Percentiles rank a stretch among this genome's conserved stretches.
Evolutionary conservation across 225 moss, liverwort and hornwort species (phyloP).

Genomic region (Anthoceros angustus): DNA sequence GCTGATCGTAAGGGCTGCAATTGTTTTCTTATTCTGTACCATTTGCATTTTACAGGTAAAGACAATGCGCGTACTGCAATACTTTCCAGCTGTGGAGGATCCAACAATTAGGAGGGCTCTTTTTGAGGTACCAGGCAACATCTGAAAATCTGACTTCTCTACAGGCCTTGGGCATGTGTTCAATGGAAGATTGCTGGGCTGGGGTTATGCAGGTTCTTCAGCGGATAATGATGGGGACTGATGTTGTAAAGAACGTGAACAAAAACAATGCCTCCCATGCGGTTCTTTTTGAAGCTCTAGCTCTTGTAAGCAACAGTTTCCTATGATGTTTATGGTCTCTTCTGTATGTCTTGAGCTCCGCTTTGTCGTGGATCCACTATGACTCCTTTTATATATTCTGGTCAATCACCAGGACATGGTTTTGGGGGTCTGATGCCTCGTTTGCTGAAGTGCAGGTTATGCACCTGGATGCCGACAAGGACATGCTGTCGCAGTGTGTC

Average conservation of each 20-base stretch:
- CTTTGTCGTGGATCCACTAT: neutral
- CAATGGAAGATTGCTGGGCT: neutral
- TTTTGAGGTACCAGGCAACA: slow-evolving; percentile 51
- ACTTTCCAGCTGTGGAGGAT: slow-evolving; percentile 78
- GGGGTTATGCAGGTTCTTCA: slow-evolving; percentile 62
- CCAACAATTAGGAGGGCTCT: slow-evolving; percentile 58
- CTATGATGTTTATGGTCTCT: neutral
- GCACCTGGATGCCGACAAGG: slow-evolving; percentile 92
- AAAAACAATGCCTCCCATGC: slow-evolving; percentile 99
- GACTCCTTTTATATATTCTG: neutral
- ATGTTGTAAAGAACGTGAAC: slow-evolving; percentile 95
- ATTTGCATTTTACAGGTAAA: slow-evolving; percentile 45
- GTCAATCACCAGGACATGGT: neutral
- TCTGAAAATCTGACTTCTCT: neutral
- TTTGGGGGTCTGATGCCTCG: neutral
- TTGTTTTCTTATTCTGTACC: no score
- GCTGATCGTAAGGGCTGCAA: neutral
- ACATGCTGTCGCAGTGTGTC: slow-evolving; percentile 96
- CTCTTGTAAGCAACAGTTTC: slow-evolving; percentile 34
- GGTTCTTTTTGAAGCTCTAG: slow-evolving; percentile 91
- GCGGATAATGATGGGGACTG: slow-evolving; percentile 77
- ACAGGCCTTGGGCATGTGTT: neutral
- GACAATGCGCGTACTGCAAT: slow-evolving; percentile 91
- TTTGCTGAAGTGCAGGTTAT: slow-evolving; percentile 40
- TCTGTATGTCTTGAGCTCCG: neutral